Conservation (phyloP, 1,139 yeast genomes). For the Debaryomyces fabryi region DNA sequence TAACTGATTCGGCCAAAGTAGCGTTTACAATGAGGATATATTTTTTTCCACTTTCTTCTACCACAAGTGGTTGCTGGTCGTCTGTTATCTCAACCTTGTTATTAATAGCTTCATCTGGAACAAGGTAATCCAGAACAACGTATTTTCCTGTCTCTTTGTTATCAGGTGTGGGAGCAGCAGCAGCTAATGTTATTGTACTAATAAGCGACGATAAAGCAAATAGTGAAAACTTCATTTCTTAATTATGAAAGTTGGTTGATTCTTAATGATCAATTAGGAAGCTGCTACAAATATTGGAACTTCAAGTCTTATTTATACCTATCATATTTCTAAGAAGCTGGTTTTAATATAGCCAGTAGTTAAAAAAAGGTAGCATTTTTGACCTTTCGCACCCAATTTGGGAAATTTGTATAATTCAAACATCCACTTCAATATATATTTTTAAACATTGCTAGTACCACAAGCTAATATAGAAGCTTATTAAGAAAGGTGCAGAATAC, state of each 20-base stretch:
- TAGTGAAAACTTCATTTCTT: conserved; percentile 14
- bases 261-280: conserved; percentile 2
- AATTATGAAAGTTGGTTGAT: not conserved
- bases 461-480: not conserved
- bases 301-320: conserved; percentile 3
- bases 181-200: conserved; percentile 12
- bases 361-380: not conserved
- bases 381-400: conserved; percentile 11
- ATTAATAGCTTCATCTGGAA: conserved; percentile 22
- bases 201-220: conserved; percentile 12
- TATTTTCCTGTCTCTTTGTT: conserved; percentile 7
- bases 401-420: conserved; percentile 1
- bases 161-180: conserved; percentile 13
- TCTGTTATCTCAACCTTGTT: conserved; percentile 15
- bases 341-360: not conserved
- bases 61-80: conserved; percentile 20
- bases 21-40: conserved; percentile 21
- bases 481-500: not conserved
- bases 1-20: conserved; percentile 19
- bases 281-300: not conserved
- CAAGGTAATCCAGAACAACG: conserved; percentile 10
- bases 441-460: not conserved
- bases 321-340: not conserved
- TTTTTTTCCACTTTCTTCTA: conserved; percentile 19
- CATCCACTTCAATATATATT: not conserved